Evolutionary conservation across 371 early-diverging fungal genomes (phyloP).

Genomic region (Catenaria anguillulae): DNA sequence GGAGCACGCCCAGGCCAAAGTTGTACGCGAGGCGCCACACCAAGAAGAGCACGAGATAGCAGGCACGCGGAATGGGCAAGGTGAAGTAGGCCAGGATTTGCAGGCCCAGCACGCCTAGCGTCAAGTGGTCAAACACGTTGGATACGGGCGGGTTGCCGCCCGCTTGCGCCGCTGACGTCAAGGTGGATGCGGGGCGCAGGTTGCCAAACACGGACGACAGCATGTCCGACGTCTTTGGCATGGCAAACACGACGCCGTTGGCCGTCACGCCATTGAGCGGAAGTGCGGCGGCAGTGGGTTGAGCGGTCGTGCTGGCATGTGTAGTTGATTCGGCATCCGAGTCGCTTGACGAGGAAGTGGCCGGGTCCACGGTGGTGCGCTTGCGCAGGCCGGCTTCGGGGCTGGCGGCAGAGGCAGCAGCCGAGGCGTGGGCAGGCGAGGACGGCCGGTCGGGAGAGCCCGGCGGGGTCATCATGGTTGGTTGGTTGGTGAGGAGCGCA

Average conservation of each 20-base stretch:
- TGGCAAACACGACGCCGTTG: conserved; percentile 12
- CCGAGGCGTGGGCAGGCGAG: no score
- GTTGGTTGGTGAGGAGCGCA: no score
- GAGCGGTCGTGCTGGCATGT: no score
- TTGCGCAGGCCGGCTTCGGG: no score
- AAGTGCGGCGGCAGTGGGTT: no score
- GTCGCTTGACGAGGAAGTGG: no score
- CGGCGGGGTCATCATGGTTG: no score
- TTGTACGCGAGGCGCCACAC: conserved; percentile 82
- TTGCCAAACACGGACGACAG: conserved; percentile 6
- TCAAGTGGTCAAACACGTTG: conserved; percentile 57
- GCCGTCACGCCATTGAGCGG: conserved; percentile 6
- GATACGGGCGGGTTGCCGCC: conserved; percentile 17
- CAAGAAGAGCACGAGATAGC: conserved; percentile 50
- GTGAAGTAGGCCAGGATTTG: conserved; percentile 49
- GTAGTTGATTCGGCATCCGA: no score
- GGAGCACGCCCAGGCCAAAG: conserved; percentile 62
- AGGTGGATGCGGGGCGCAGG: conserved; percentile 8
- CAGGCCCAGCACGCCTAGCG: conserved; percentile 44
- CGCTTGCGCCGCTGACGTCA: no score
- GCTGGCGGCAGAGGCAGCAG: no score
- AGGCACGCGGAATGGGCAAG: conserved; percentile 32
- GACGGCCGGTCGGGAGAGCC: no score
- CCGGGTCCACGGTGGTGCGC: no score
- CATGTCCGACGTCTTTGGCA: conserved; percentile 17